Conservation (phyloP, 768 basidiomycete species). For the Suillus plorans region DNA sequence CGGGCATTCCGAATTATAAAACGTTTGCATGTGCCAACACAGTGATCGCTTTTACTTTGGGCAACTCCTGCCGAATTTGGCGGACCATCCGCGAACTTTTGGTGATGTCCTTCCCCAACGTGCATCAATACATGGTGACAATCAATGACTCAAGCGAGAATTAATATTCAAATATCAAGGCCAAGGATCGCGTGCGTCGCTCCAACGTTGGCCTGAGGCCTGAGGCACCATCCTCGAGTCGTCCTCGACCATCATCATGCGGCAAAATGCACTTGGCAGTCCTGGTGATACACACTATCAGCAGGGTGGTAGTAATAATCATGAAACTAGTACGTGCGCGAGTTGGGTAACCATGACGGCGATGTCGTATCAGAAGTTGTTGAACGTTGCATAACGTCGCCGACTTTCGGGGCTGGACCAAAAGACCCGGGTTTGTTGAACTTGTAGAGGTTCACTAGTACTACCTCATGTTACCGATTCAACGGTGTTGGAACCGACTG, state of each 20-base stretch:
- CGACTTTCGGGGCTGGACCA: not conserved
- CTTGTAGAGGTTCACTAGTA: too few relatives aligned
- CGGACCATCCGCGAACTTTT: not conserved
- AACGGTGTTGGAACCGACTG: not conserved
- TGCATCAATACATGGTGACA: not conserved
- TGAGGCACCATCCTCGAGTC: too few relatives aligned
- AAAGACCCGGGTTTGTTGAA: too few relatives aligned
- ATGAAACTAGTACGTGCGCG: too few relatives aligned
- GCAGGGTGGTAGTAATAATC: too few relatives aligned
- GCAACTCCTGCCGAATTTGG: not conserved
- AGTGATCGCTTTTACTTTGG: not conserved
- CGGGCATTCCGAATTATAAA: not conserved
- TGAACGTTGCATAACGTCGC: not conserved
- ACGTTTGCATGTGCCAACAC: not conserved
- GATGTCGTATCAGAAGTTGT: not conserved
- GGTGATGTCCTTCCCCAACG: not conserved
- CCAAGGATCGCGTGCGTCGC: too few relatives aligned
- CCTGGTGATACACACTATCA: too few relatives aligned
- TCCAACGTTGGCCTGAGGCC: too few relatives aligned
- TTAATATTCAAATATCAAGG: too few relatives aligned
- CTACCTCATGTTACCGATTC: not conserved
- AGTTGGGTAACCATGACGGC: not conserved
- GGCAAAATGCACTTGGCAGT: too few relatives aligned
- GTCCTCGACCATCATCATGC: too few relatives aligned
- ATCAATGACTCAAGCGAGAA: not conserved